Conservation (phyloP, 2,329 filamentous ascomycete genomes). For the Neodidymelliopsis sp. region DNA sequence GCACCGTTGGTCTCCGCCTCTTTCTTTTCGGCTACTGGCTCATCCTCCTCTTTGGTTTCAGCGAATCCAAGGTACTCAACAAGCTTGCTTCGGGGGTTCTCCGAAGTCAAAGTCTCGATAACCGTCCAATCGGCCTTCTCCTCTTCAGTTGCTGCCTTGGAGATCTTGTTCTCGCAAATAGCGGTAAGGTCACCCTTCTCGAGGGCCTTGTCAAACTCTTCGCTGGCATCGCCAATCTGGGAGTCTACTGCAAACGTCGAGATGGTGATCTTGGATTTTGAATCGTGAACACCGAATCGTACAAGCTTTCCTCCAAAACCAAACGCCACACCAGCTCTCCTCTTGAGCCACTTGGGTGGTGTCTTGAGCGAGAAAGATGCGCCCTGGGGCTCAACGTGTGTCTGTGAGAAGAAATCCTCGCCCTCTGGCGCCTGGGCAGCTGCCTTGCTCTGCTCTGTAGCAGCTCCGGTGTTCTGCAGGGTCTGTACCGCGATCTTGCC, state of each 20-base stretch:
- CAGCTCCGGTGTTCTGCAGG: slow-evolving; percentile 88
- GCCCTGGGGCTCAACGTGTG: slow-evolving; percentile 88
- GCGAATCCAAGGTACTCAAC: slow-evolving; percentile 90
- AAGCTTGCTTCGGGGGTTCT: slow-evolving; percentile 85
- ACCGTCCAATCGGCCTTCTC: slow-evolving; percentile 97
- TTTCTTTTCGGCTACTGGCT: slow-evolving; percentile 33
- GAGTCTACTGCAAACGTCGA: slow-evolving; percentile 89
- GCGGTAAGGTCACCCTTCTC: slow-evolving; percentile 76
- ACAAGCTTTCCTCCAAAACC: slow-evolving; percentile 95
- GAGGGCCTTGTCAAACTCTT: slow-evolving; percentile 85
- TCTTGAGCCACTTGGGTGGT: slow-evolving; percentile 89
- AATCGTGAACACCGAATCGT: slow-evolving; percentile 73
- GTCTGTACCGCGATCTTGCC: slow-evolving; percentile 95
- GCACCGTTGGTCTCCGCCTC: slow-evolving; percentile 55
- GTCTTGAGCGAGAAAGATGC: slow-evolving; percentile 86
- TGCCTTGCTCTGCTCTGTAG: slow-evolving; percentile 66
- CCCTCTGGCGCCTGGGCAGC: slow-evolving; percentile 75
- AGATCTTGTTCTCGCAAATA: slow-evolving; percentile 82
- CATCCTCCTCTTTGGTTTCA: slow-evolving; percentile 58
- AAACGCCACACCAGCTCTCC: slow-evolving; percentile 86
- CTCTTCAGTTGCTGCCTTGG: slow-evolving; percentile 79
- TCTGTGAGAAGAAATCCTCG: slow-evolving; percentile 95
- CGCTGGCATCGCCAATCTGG: slow-evolving; percentile 80
- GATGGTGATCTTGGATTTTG: slow-evolving; percentile 79
- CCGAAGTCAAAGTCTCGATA: slow-evolving; percentile 84